These are phyloP conservation scores for Orbilia oligospora DNA, from an alignment of 2,329 filamentous ascomycete genomes.

Conservation along the genomic window DNA sequence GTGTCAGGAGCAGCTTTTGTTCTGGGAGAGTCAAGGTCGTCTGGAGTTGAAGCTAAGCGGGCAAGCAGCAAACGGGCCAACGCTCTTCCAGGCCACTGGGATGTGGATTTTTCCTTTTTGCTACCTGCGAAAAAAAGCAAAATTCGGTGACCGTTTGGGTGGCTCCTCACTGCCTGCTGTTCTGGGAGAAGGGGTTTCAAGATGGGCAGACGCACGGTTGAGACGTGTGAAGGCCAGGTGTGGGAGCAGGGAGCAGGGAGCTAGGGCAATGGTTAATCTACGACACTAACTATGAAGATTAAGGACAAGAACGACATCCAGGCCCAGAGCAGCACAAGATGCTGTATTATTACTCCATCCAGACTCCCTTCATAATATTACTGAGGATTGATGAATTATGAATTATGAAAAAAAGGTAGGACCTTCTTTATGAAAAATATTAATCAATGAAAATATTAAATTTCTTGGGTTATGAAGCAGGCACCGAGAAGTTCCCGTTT, in stretches of 20 bases:
- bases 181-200: conserved; percentile 60
- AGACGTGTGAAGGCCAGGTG: conserved; percentile 58
- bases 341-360: conserved; percentile 27
- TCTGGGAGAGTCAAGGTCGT: conserved; percentile 57
- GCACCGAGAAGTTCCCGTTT: conserved; percentile 24
- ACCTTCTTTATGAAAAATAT: conserved; percentile 26
- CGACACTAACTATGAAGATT: conserved; percentile 22
- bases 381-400: conserved; percentile 19
- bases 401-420: not conserved
- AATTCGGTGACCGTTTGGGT: conserved; percentile 24
- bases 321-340: conserved; percentile 12
- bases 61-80: conserved; percentile 17
- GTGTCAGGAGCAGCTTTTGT: conserved; percentile 55
- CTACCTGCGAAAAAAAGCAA: conserved; percentile 51
- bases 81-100: conserved; percentile 17
- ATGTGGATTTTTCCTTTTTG: conserved; percentile 34
- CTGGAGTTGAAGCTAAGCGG: conserved; percentile 55
- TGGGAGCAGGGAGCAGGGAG: conserved; percentile 51
- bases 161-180: conserved; percentile 58
- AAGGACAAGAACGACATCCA: conserved; percentile 20
- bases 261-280: conserved; percentile 42
- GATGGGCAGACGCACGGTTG: conserved; percentile 58
- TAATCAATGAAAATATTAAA: too few species aligned
- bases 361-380: conserved; percentile 35
- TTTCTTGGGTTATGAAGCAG: conserved; percentile 18